Conservation (phyloP, 805 yeast species). For the Limtongia smithiae region DNA sequence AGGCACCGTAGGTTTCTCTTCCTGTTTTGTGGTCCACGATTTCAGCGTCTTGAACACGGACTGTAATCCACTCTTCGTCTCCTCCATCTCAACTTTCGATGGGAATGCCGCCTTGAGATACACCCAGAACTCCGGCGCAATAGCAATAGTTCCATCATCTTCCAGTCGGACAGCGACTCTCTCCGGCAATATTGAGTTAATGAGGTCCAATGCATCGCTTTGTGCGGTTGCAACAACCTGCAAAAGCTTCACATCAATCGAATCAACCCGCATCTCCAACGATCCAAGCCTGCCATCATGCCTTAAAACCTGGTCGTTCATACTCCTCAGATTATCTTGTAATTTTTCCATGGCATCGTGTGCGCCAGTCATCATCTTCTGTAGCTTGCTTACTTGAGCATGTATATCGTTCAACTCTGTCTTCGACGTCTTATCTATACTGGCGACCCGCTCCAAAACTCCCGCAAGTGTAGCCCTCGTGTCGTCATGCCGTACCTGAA, state of each 20-base stretch:
- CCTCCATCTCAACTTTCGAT: slow-evolving; percentile 6
- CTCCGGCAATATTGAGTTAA: slow-evolving; percentile 19
- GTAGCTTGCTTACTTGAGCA: background rate
- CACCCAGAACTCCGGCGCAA: slow-evolving; percentile 24
- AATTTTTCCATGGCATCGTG: background rate
- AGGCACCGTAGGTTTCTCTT: background rate
- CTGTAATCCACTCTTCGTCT: background rate
- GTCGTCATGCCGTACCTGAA: slow-evolving; percentile 6
- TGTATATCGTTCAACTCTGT: background rate
- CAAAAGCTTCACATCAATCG: background rate
- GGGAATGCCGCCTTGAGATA: slow-evolving; percentile 21
- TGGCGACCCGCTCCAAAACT: background rate
- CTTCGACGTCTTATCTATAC: background rate
- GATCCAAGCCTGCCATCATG: slow-evolving; percentile 1
- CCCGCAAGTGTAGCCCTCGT: background rate
- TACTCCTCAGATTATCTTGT: background rate
- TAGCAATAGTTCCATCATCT: slow-evolving; percentile 9
- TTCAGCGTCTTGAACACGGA: background rate
- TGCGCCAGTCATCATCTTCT: background rate
- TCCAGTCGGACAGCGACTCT: slow-evolving; percentile 16
- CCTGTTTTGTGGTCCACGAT: background rate
- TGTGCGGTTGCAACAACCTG: slow-evolving; percentile 9
- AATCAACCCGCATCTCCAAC: background rate
- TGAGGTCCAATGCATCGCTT: slow-evolving; percentile 15
- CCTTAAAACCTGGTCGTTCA: background rate